Evolutionary conservation across 176 grass and related monocot genomes (phyloP), one percentile per base, ranked within the genome.

Genomic region (Eleusine coracana): DNA sequence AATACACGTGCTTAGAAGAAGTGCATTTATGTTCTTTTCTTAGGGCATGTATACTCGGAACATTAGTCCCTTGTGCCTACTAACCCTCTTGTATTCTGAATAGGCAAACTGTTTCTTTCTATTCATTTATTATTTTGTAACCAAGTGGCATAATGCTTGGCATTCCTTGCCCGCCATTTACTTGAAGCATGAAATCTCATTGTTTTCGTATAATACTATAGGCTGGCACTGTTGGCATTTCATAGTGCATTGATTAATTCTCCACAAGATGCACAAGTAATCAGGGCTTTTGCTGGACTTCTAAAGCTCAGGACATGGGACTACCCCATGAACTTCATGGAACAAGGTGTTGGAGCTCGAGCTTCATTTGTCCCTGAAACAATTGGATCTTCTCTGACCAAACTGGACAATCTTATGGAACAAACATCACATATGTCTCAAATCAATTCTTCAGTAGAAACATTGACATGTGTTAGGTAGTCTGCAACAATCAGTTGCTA

Each of bases 191-290:
- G 7, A 60, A 60, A 60, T 23, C 21, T 60, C 7, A 23, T 60
- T 60, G 9, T 60, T 60, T 60, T 10, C 7, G 6, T 58, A 58
- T 58, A 58, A 58, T 58, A n/a, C 55, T 20, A 60, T 21, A 60
- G 56, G 56, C 21, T 60, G 56, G 56, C 56, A n/a, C 56, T 60
- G 56, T 60, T 60, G 56, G 56, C 56, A 60, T 60, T 60, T 25
- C 56, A 60, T 60, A 60, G 56, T 60, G 56, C 56, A 25, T 60
- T 60, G 21, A 60, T 60, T 60, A 60, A 9, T 60, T 60, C 56
- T 10, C 56, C 56, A 25, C 56, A 60, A 25, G 56, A 60, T 60
- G 56, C 56, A 23, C 56, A 25, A n/a, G 56, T 60, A 60, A 23
- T 60, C 56, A 60, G 56, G 56, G 56, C 56, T 60, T 60, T 60